These are phyloP conservation scores for Ascomycota sp. DNA, from an alignment of 2,329 filamentous ascomycete genomes.

Conservation along the genomic window DNA sequence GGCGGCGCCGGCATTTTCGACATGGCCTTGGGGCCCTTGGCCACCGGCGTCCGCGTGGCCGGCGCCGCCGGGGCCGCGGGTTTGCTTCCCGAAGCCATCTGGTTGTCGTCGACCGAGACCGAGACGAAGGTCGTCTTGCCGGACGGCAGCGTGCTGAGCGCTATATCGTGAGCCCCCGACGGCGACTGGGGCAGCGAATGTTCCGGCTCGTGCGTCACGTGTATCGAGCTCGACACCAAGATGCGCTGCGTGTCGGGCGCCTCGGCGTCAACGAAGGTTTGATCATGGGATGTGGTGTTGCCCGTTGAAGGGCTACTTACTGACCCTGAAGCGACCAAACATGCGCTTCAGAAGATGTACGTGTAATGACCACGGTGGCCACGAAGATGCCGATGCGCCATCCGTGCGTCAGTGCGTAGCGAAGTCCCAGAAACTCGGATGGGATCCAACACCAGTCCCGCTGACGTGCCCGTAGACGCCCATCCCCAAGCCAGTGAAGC, in stretches of 20 bases:
- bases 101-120: background rate
- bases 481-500: slow-evolving; percentile 1
- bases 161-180: no score
- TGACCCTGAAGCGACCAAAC: slow-evolving; percentile 2
- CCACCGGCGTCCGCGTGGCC: background rate
- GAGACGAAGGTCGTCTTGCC: slow-evolving; percentile 1
- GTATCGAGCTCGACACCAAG: slow-evolving; percentile 1
- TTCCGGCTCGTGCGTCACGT: slow-evolving; percentile 1
- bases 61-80: background rate
- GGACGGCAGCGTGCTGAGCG: no score
- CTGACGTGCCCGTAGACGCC: slow-evolving; percentile 13
- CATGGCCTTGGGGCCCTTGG: background rate
- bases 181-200: background rate
- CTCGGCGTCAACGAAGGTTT: background rate
- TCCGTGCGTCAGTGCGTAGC: slow-evolving; percentile 20
- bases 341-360: slow-evolving; percentile 11
- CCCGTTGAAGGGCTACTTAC: slow-evolving; percentile 1
- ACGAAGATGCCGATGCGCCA: slow-evolving; percentile 21
- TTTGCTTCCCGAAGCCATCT: no score
- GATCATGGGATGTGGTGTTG: background rate
- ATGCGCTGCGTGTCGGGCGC: slow-evolving; percentile 2
- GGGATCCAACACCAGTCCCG: slow-evolving; percentile 26
- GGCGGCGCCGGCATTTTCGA: slow-evolving; percentile 3
- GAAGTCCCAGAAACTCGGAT: slow-evolving; percentile 11
- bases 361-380: slow-evolving; percentile 17